phyloP scores from a whole-genome alignment of 2,329 filamentous ascomycete genomes.

The Orbilia oligospora region DNA sequence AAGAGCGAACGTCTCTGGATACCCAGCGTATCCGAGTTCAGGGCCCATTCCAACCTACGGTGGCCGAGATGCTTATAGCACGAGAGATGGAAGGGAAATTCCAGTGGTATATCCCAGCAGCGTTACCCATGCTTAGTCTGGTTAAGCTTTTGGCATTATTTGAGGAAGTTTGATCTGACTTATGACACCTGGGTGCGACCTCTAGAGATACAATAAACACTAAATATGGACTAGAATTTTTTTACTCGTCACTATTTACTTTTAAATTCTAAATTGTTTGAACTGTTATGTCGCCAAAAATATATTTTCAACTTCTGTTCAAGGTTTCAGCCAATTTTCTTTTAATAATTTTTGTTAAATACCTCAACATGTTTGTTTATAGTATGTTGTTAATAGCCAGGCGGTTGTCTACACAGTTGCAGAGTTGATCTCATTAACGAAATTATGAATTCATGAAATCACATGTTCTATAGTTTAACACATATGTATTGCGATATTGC shows the following conservation, averaged over 20 bases:
- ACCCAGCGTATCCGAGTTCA: conserved; percentile 47
- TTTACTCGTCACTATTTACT: not conserved
- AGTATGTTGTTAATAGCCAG: too few relatives aligned
- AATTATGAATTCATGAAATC: not conserved
- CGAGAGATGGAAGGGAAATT: conserved; percentile 50
- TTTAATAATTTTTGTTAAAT: too few relatives aligned
- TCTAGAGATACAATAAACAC: conserved; percentile 46
- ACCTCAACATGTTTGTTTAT: too few relatives aligned
- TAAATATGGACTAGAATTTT: not conserved
- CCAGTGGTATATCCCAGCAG: conserved; percentile 61
- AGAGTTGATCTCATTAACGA: conserved; percentile 5
- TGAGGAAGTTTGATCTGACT: conserved; percentile 59
- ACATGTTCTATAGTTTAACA: too few relatives aligned
- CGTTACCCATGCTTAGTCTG: conserved; percentile 59
- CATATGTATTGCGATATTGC: too few relatives aligned
- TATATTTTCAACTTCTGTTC: not conserved
- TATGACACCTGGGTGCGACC: conserved; percentile 30
- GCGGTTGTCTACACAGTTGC: too few relatives aligned
- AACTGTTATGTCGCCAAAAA: not conserved
- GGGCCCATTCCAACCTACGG: conserved; percentile 47
- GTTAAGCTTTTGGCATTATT: conserved; percentile 24
- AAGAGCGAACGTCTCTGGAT: conserved; percentile 19
- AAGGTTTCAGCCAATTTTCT: too few relatives aligned
- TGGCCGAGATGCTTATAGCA: conserved; percentile 37
- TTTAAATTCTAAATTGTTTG: not conserved